Evolutionary conservation across 257 asterid species (phyloP), one percentile per base, ranked within the genome.

Genomic region (Solanum ossicruentum): DNA sequence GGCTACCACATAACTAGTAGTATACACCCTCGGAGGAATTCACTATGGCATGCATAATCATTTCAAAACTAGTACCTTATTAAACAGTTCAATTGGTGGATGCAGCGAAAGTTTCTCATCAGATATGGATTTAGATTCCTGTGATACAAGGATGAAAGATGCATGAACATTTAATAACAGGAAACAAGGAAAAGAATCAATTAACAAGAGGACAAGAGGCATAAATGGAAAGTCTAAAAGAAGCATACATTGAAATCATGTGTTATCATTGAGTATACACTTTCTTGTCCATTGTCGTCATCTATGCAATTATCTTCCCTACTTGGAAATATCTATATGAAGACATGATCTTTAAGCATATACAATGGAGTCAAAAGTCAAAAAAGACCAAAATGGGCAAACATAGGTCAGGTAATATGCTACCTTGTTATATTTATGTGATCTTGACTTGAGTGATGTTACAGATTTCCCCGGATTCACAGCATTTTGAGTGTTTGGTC

Each of bases 11-110:
- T 66, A 39, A 80, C 49, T 47, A 47, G 72, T 7, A 55, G 39
- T 32, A 39, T 17, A 55, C 54, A 26, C 73, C 73, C 18, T 12
- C 83, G 26, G 75, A 26, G 39, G 56, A 45, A 16, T 61, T 56
- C 23, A 5, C 58, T n/a, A 81, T 65, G 79, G 56, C 21, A 23
- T 49, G 43, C 82, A 77, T 77, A 51, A 51, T 77, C 63, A 77
- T 52, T 45, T 75, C 7, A 10, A 77, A 77, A 26, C 65, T 23
- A 51, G 55, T 86, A 95, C 99, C 97, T 93, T 87, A 49, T 66
- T 83, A 84, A 95, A 92, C 81, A 89, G 88, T 84, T 92, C 95
- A 26, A 84, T 81, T 23, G 93, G 95, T 80, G 93, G 92, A 80
- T 73, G 87, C 85, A 80, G 87, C 5, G 75, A 55, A 80, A 81